phyloP scores from a whole-genome alignment of 352 stramenopile genomes.

The Pythium rhizo-oryzae region DNA sequence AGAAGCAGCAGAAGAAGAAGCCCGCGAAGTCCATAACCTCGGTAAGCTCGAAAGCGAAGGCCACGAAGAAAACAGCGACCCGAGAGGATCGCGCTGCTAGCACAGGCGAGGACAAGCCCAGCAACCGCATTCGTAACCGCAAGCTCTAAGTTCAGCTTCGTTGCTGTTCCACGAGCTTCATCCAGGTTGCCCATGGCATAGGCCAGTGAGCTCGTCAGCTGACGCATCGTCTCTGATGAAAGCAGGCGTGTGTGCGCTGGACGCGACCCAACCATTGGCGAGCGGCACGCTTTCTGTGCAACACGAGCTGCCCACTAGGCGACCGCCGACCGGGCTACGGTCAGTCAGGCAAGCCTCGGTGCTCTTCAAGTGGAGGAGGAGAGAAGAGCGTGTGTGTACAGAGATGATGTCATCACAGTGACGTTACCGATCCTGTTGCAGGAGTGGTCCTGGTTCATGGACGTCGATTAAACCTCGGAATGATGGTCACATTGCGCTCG shows the following conservation, averaged over 20 bases:
- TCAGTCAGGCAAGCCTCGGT: too few species aligned
- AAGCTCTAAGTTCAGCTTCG: neutral
- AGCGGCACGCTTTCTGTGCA: too few species aligned
- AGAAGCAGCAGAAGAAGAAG: conserved; percentile 18
- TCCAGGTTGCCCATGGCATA: too few species aligned
- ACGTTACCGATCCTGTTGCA: conserved; percentile 1
- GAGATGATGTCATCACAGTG: conserved; percentile 6
- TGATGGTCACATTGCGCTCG: neutral
- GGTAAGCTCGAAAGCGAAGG: conserved; percentile 3
- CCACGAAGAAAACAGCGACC: neutral
- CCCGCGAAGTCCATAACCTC: neutral
- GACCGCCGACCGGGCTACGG: too few species aligned
- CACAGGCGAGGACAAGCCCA: neutral
- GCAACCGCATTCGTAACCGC: neutral
- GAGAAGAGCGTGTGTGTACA: too few species aligned
- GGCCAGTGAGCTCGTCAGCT: too few species aligned
- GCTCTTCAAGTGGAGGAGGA: too few species aligned
- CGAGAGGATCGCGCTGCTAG: neutral
- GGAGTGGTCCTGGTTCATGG: neutral
- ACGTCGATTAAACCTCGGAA: conserved; percentile 8
- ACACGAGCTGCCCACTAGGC: too few species aligned
- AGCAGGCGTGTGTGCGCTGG: too few species aligned
- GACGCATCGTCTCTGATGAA: too few species aligned
- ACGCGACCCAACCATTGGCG: too few species aligned
- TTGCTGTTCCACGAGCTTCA: neutral